phyloP scores from a whole-genome alignment of 306 rosid species.

The Begonia fuchsioides region DNA sequence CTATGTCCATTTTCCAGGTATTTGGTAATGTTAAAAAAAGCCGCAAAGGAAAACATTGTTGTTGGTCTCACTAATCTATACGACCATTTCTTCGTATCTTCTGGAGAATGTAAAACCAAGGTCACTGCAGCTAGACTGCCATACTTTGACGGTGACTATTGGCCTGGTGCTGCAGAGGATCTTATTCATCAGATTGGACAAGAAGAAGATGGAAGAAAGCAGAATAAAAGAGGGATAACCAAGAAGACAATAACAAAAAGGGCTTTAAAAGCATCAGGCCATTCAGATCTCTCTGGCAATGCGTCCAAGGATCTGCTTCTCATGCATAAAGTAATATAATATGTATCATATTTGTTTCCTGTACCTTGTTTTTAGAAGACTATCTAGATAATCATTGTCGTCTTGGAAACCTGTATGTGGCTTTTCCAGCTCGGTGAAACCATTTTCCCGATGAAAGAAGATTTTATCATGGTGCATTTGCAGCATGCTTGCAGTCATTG shows the following conservation, averaged over 20 bases:
- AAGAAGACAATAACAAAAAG: slow-evolving; percentile 14
- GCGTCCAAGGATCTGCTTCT: slow-evolving; percentile 31
- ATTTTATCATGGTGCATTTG: slow-evolving; percentile 37
- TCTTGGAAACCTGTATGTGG: neutral
- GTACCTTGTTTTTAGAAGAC: neutral
- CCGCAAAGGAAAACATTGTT: slow-evolving; percentile 37
- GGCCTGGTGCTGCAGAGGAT: too few species aligned
- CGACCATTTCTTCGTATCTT: slow-evolving; percentile 34
- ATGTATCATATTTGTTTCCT: slow-evolving; percentile 5
- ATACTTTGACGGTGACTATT: slow-evolving; percentile 60
- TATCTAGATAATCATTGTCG: neutral
- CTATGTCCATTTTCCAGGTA: slow-evolving; percentile 26
- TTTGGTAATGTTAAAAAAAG: slow-evolving; percentile 33
- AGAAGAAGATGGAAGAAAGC: slow-evolving; percentile 11
- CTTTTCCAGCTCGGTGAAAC: slow-evolving; percentile 28
- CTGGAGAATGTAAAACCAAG: slow-evolving; percentile 18
- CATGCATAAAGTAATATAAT: too few species aligned
- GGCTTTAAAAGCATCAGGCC: slow-evolving; percentile 42
- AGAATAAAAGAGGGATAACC: neutral
- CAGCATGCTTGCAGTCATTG: too few species aligned
- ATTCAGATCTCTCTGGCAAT: slow-evolving; percentile 22
- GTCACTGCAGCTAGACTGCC: slow-evolving; percentile 51
- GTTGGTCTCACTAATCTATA: too few species aligned
- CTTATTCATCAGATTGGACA: slow-evolving; percentile 16
- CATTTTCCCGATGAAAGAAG: slow-evolving; percentile 28